These are phyloP conservation scores for Helichrysum umbraculigerum DNA, from an alignment of 129 eudicot genomes.

Conservation along the genomic window DNA sequence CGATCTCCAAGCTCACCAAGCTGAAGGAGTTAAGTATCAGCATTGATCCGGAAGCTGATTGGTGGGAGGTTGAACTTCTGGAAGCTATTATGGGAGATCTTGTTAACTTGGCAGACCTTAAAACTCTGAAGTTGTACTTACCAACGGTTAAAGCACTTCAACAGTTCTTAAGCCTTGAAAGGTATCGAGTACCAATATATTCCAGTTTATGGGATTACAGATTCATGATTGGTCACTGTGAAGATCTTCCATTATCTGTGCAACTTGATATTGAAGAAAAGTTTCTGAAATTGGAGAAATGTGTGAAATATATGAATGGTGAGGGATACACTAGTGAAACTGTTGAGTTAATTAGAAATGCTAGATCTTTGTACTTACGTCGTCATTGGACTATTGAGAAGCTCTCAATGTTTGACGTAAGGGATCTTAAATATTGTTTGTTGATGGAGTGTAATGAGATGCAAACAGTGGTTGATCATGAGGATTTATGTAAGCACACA, in stretches of 20 bases:
- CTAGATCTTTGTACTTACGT: conserved; percentile 38
- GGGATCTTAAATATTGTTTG: conserved; percentile 33
- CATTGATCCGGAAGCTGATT: conserved; percentile 29
- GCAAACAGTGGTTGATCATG: conserved; percentile 31
- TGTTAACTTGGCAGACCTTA: conserved; percentile 22
- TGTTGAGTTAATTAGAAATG: conserved; percentile 29
- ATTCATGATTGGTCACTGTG: conserved; percentile 35
- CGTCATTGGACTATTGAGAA: conserved; percentile 34
- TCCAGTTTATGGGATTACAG: conserved; percentile 32
- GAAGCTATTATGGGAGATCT: conserved; percentile 31
- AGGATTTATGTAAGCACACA: conserved; percentile 13
- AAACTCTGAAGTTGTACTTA: conserved; percentile 30
- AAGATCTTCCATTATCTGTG: conserved; percentile 32
- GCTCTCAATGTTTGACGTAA: conserved; percentile 30
- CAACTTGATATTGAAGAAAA: conserved; percentile 30
- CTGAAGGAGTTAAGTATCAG: conserved; percentile 37
- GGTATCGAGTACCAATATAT: conserved; percentile 28
- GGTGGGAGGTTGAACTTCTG: conserved; percentile 37
- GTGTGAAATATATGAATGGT: conserved; percentile 44
- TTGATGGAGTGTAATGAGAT: conserved; percentile 50
- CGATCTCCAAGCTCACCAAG: conserved; percentile 29
- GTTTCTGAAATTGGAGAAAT: conserved; percentile 29
- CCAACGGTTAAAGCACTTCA: conserved; percentile 33
- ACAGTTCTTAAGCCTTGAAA: conserved; percentile 28
- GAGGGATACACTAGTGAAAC: conserved; percentile 15